phyloP scores from a whole-genome alignment of 1,139 yeast species.

The Ogataea hybrid region DNA sequence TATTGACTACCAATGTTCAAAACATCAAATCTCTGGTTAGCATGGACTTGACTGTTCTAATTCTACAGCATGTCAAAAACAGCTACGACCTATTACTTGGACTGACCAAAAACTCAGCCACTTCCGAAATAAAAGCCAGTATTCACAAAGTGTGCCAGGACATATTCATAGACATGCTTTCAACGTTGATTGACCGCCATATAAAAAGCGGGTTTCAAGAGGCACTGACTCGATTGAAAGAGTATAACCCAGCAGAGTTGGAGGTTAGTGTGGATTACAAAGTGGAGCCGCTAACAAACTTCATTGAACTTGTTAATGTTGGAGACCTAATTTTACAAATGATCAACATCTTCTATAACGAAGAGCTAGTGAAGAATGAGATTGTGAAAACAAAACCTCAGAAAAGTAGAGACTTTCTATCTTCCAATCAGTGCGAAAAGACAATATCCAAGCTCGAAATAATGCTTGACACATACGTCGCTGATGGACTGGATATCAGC shows the following conservation, averaged over 20 bases:
- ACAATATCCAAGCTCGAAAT: slow-evolving; percentile 65
- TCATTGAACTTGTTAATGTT: slow-evolving; percentile 85
- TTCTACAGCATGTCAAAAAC: slow-evolving; percentile 43
- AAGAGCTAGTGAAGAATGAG: slow-evolving; percentile 68
- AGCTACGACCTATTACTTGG: slow-evolving; percentile 37
- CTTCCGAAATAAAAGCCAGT: slow-evolving; percentile 27
- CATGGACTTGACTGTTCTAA: slow-evolving; percentile 43
- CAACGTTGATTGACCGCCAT: slow-evolving; percentile 67
- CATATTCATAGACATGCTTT: slow-evolving; percentile 65
- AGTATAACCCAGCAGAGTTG: slow-evolving; percentile 57
- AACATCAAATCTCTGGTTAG: slow-evolving; percentile 43
- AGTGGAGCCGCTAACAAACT: slow-evolving; percentile 81
- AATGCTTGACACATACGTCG: slow-evolving; percentile 82
- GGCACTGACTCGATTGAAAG: slow-evolving; percentile 67
- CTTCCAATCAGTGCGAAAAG: slow-evolving; percentile 78
- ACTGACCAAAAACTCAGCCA: slow-evolving; percentile 31
- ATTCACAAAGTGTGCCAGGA: slow-evolving; percentile 38
- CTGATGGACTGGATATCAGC: slow-evolving; percentile 88
- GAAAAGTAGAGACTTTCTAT: slow-evolving; percentile 69
- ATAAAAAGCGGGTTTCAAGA: slow-evolving; percentile 78
- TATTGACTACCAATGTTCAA: slow-evolving; percentile 41
- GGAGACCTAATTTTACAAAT: slow-evolving; percentile 93
- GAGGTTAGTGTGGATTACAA: slow-evolving; percentile 32
- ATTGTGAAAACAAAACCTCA: slow-evolving; percentile 42
- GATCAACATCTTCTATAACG: slow-evolving; percentile 87